Conservation (phyloP, 352 stramenopile genomes). For the Pythium vanterpoolii region DNA sequence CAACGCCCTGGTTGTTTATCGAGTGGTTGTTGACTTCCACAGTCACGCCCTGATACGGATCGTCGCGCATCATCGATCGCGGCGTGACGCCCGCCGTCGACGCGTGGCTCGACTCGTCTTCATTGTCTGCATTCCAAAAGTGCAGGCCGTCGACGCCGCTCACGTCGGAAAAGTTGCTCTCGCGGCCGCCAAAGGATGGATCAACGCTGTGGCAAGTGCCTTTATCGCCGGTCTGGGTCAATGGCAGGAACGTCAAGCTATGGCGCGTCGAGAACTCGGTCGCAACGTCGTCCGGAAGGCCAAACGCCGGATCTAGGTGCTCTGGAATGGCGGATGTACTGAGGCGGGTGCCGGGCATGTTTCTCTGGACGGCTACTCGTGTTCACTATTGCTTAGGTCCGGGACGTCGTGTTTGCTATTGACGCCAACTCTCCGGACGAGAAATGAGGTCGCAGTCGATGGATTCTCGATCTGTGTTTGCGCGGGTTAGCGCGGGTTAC, state of each 20-base stretch:
- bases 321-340: constrained; percentile 56
- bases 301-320: constrained; percentile 39
- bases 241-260: constrained; percentile 47
- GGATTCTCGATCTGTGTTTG: constrained; percentile 5
- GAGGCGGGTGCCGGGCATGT: constrained; percentile 31
- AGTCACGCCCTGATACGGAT: constrained; percentile 64
- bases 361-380: neutral
- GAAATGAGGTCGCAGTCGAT: too few species aligned
- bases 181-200: constrained; percentile 21
- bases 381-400: neutral
- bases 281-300: constrained; percentile 27
- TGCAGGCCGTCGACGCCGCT: constrained; percentile 58
- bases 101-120: constrained; percentile 26
- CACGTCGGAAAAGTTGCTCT: constrained; percentile 64
- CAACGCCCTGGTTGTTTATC: constrained; percentile 49
- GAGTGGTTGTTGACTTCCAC: constrained; percentile 53
- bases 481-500: too few species aligned
- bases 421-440: neutral
- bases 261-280: constrained; percentile 47
- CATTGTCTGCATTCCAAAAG: constrained; percentile 48
- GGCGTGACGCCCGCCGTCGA: constrained; percentile 31
- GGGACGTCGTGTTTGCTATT: neutral
- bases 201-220: neutral
- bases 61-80: constrained; percentile 28
- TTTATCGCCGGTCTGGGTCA: constrained; percentile 13